Base-by-base conservation (phyloP, 257 asterid genomes). In the Linaria vulgaris region DNA sequence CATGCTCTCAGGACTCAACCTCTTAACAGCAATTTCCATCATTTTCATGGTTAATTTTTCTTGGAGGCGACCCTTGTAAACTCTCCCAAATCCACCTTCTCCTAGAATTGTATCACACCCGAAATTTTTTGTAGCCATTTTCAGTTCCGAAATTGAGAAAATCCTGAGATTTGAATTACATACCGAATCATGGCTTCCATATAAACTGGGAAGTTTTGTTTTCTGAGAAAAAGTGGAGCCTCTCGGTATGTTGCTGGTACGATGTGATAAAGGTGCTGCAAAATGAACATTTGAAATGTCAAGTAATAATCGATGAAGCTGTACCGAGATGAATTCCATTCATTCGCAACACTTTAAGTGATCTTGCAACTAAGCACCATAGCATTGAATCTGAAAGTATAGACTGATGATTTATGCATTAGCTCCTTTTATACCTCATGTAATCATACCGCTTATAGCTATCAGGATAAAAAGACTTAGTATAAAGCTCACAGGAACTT, bases 11-110 rank as follows among this genome's bases (percentile, higher is more conserved):
- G 27, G 4, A 50, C 12, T 47, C 64, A 72, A 69, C 68, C 37
- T 74, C 83, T 80, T 80, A 57, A 78, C 66, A 27, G 86, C 83
- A 53, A 80, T 20, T 6, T 34, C 5, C 22, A 74, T 14, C 48
- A 34, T 31, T 56, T 58, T 47, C 22, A 44, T 9, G 14, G 53
- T 22, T 12, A 56, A 53, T 64, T 56, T 66, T 13, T 61, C 72
- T 10, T 61, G 12, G 12, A 77, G 59, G 69, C 65, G 54, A 59
- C 86, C 83, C 37, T 74, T 80, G 69, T 53, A 80, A 65, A 80
- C 86, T 31, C 0, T 69, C 41, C 86, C 86, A 75, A 81, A 81
- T 0, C 86, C 83, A 31, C 83, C 83, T 52, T 67, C 68, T 64
- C 86, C 86, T 0, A 81, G 10, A 12, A 80, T 45, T 23, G 49